phyloP scores from a whole-genome alignment of 148 eudicot genomes.

The Pharnaceum exiguum region DNA sequence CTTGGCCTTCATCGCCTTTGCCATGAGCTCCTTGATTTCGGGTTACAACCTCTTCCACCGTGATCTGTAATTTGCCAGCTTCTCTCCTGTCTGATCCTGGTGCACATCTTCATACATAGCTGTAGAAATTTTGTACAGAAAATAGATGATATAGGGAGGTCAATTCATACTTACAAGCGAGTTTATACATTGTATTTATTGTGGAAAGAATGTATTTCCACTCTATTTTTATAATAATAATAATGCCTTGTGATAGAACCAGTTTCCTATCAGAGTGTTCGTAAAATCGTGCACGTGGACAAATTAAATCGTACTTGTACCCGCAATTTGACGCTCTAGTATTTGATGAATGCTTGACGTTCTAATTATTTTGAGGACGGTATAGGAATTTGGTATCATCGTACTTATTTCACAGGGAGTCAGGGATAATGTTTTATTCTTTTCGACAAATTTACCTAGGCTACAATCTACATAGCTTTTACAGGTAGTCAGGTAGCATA shows the following conservation, averaged over 20 bases:
- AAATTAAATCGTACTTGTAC: too few relatives aligned
- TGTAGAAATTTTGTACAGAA: constrained; percentile 27
- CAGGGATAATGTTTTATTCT: background rate
- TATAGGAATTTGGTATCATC: too few relatives aligned
- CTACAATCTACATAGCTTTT: too few relatives aligned
- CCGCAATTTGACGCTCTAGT: too few relatives aligned
- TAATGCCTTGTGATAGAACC: background rate
- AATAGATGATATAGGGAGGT: constrained; percentile 16
- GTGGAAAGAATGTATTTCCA: constrained; percentile 2
- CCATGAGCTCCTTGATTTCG: constrained; percentile 78
- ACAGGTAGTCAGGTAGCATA: too few relatives aligned
- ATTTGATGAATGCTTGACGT: too few relatives aligned
- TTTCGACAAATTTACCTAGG: too few relatives aligned
- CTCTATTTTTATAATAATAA: background rate
- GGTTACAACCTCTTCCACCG: constrained; percentile 77
- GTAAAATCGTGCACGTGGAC: too few relatives aligned
- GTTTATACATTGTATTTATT: background rate
- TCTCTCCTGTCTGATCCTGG: background rate
- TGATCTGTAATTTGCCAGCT: constrained; percentile 25
- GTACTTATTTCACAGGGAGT: too few relatives aligned
- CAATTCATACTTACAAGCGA: constrained; percentile 1
- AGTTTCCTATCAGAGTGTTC: too few relatives aligned
- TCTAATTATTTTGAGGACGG: too few relatives aligned
- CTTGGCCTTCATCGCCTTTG: constrained; percentile 70
- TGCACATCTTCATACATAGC: constrained; percentile 2